Evolutionary conservation across 2,329 filamentous ascomycete species (phyloP).

Genomic region (Orbilia oligospora): DNA sequence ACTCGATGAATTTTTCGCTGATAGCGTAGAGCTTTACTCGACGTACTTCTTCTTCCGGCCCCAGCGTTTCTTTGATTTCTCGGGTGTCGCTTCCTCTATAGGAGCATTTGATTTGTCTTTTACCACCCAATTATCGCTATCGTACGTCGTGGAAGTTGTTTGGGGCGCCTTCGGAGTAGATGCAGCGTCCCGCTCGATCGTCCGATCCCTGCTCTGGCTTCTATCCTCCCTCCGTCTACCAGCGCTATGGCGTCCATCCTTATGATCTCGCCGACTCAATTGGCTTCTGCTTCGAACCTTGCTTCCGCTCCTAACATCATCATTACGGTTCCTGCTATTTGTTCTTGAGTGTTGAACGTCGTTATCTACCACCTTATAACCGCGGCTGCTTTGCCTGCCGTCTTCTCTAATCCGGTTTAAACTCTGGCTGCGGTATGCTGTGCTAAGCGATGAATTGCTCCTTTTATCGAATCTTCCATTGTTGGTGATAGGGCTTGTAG

Average conservation of each 20-base stretch:
- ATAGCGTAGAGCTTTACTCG: slow-evolving; percentile 22
- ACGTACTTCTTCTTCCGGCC: slow-evolving; percentile 57
- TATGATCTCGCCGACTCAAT: slow-evolving; percentile 39
- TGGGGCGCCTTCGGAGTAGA: slow-evolving; percentile 54
- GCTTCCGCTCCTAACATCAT: slow-evolving; percentile 49
- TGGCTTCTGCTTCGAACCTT: slow-evolving; percentile 56
- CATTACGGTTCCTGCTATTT: slow-evolving; percentile 35
- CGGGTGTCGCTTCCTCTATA: slow-evolving; percentile 33
- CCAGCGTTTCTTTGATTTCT: slow-evolving; percentile 55
- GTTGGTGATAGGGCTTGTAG: slow-evolving; percentile 30
- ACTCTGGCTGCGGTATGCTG: slow-evolving; percentile 52
- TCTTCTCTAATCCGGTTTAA: slow-evolving; percentile 52
- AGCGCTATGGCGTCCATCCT: slow-evolving; percentile 45
- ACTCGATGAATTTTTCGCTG: not conserved
- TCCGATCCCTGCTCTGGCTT: slow-evolving; percentile 55
- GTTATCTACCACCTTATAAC: slow-evolving; percentile 32
- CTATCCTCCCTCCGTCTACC: slow-evolving; percentile 45
- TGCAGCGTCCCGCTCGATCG: slow-evolving; percentile 42
- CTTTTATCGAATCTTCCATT: slow-evolving; percentile 35
- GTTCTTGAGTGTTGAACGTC: slow-evolving; percentile 26
- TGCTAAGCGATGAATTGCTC: slow-evolving; percentile 51
- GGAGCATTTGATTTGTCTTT: slow-evolving; percentile 31
- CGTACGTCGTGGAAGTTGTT: slow-evolving; percentile 57
- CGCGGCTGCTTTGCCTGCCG: slow-evolving; percentile 54
- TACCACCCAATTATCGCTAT: slow-evolving; percentile 58